Evolutionary conservation across 768 basidiomycete genomes (phyloP).

Genomic region (Suillus subaureus): DNA sequence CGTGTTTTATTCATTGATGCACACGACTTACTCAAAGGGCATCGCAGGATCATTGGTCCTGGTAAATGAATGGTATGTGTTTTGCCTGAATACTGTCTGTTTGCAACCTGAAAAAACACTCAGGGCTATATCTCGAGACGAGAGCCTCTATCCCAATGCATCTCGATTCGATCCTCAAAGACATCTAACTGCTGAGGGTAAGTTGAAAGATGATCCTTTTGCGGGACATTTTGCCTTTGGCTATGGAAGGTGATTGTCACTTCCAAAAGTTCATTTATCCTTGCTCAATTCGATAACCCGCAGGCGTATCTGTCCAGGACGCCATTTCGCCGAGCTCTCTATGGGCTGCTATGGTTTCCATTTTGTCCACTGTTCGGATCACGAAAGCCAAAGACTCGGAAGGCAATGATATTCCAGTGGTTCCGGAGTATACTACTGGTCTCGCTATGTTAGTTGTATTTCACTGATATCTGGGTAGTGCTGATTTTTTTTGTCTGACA

Average conservation of each 20-base stretch:
- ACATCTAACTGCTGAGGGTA: neutral
- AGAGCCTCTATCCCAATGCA: neutral
- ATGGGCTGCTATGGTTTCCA: conserved; percentile 7
- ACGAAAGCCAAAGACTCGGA: conserved; percentile 10
- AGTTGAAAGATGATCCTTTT: neutral
- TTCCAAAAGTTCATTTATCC: neutral
- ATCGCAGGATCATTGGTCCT: neutral
- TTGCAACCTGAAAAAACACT: neutral
- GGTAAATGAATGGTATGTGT: neutral
- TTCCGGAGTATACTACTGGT: conserved; percentile 4
- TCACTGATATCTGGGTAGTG: neutral
- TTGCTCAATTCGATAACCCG: neutral
- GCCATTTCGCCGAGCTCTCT: conserved; percentile 8
- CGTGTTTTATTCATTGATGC: neutral
- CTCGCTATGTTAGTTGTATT: neutral
- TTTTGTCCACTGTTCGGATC: conserved; percentile 12
- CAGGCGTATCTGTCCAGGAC: conserved; percentile 12
- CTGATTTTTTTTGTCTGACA: neutral
- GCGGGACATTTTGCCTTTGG: neutral
- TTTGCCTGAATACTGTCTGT: neutral
- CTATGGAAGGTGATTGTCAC: neutral
- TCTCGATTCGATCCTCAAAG: conserved; percentile 4
- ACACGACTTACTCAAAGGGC: neutral
- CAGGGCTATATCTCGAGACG: neutral
- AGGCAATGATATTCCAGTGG: conserved; percentile 6